Percentiles rank a stretch among this genome's conserved stretches.
Conservation (phyloP, 352 stramenopile species). For the Globisporangium iwayamae region DNA sequence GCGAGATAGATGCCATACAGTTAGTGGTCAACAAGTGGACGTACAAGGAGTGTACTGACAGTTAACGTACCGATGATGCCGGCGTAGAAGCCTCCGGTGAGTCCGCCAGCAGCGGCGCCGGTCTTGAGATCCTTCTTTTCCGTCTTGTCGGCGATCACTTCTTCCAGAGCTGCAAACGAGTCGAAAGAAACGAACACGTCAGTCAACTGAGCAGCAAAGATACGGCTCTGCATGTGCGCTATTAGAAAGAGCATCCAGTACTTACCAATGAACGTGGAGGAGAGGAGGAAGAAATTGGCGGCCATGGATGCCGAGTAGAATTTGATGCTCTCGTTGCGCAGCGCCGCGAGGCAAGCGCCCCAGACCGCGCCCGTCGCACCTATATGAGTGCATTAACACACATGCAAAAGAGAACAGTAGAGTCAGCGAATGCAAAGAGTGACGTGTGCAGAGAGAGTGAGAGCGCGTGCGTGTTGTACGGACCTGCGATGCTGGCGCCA, state of each 20-base stretch:
- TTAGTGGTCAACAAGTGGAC: not conserved
- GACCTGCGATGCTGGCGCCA: slow-evolving; percentile 49
- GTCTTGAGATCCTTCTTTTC: slow-evolving; percentile 62
- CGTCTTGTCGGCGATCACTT: slow-evolving; percentile 70
- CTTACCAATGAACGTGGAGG: slow-evolving; percentile 59
- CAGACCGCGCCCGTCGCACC: slow-evolving; percentile 48
- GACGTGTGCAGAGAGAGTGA: not conserved
- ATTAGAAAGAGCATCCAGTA: not conserved
- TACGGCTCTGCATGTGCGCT: not conserved
- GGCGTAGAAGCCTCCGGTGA: slow-evolving; percentile 75
- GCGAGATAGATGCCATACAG: not conserved
- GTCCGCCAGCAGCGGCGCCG: slow-evolving; percentile 42
- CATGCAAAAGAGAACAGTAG: not conserved
- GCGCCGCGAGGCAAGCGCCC: slow-evolving; percentile 53
- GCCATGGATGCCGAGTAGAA: slow-evolving; percentile 85
- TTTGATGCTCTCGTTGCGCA: slow-evolving; percentile 72
- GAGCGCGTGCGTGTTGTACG: not conserved
- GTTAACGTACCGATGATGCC: slow-evolving; percentile 49
- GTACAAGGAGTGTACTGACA: not conserved
- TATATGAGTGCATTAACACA: slow-evolving; percentile 9
- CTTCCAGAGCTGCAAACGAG: slow-evolving; percentile 50
- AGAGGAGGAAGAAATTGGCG: slow-evolving; percentile 82
- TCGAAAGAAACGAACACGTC: not conserved
- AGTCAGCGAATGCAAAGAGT: not conserved
- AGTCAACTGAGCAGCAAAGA: not conserved